Evolutionary conservation across 2,329 filamentous ascomycete genomes (phyloP), one percentile per base, ranked within the genome.

Genomic region (Trichophyton benhamiae): DNA sequence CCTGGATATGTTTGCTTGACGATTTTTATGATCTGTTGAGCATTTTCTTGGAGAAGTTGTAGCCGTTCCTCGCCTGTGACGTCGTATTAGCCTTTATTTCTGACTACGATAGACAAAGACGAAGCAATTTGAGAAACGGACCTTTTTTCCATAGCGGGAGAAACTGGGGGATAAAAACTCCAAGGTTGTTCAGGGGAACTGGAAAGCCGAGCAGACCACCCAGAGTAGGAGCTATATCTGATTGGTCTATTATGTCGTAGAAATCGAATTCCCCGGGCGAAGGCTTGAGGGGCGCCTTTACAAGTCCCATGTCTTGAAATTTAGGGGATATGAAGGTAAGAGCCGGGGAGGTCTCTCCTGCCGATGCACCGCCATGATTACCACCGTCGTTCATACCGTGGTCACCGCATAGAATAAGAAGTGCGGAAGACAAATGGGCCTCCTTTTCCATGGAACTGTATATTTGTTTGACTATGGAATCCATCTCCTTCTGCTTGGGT

Each of bases 371-470:
- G 33, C 94, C 94, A 71, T 99, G 94, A 67, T 97, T 97, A 1
- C 94, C 94, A 20, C 89, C 94, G 68, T 97, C 92, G 67, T 97
- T 99, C 94, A 99, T 99, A n/a, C 94, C 94, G 71, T 99, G 94
- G 68, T 99, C 95, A 61, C 94, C 94, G 61, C 87, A 90, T 5
- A 99, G 76, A 2, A 99, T 85, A 53, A 99, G 81, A 1, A 99
- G 77, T 0, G 92, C 91, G 3, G 88, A 87, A 36, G 83, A 71
- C 0, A 96, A 83, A 72, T 96, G 87, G 0, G 81, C 71, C 61
- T 88, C 76, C 3, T 80, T 80, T 68, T 87, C 81, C 65, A 99
- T 87, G 5, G 89, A 87, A 11, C 80, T 77, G 70, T 89, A 96
- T 27, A 99, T 87, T 62, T 83, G 77, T 64, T 80, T 79, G 44